Evolutionary conservation across 768 basidiomycete species (phyloP).

Genomic region (Hericium alpestre): DNA sequence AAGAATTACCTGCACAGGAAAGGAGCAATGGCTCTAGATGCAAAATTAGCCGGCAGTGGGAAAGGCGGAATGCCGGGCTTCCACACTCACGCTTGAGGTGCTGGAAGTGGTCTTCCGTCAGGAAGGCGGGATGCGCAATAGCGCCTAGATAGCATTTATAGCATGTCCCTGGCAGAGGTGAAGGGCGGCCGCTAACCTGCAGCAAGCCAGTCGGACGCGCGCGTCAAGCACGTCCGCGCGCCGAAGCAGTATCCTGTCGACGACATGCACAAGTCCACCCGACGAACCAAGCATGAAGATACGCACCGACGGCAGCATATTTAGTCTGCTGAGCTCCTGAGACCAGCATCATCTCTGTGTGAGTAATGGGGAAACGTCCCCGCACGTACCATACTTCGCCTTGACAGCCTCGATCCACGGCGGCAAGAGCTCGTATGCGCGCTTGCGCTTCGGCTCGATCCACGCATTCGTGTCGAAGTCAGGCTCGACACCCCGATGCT

Average conservation of each 20-base stretch:
- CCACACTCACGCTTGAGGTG: not conserved
- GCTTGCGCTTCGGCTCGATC: not conserved
- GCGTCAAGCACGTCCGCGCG: not conserved
- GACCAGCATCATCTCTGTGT: not conserved
- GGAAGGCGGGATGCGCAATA: not conserved
- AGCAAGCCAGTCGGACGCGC: not conserved
- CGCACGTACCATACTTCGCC: not conserved
- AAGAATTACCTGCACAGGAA: slow-evolving; percentile 38
- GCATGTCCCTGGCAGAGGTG: not conserved
- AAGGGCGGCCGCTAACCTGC: not conserved
- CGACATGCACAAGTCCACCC: too few species aligned
- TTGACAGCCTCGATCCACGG: not conserved
- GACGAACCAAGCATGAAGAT: not conserved
- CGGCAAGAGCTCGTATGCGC: not conserved
- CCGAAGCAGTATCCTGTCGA: slow-evolving; percentile 1
- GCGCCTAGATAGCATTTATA: not conserved
- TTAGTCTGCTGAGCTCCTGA: not conserved
- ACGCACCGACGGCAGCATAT: not conserved
- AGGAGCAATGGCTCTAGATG: slow-evolving; percentile 40
- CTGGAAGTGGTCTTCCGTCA: slow-evolving; percentile 1
- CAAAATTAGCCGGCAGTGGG: too few species aligned
- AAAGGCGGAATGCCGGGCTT: not conserved
- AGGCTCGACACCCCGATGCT: not conserved
- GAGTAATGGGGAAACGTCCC: not conserved
- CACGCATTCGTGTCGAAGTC: not conserved